Base-by-base conservation (phyloP, 305 asterid genomes). In the Solanum hybrid region DNA sequence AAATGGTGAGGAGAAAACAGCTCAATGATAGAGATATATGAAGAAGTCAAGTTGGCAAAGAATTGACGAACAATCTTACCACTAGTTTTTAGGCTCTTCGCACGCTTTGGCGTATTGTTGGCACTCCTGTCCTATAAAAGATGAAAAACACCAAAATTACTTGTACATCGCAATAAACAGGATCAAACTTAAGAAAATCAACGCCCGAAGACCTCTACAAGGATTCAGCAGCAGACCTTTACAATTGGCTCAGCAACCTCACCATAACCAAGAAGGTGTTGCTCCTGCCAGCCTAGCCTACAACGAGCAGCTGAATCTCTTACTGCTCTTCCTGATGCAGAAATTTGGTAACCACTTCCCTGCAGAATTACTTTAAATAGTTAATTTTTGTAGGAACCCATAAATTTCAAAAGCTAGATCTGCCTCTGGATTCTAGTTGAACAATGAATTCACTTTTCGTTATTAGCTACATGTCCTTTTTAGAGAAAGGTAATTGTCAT, bases 261-360 rank as follows among this genome's bases (percentile, higher is more conserved):
- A 86, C 95, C 95, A 89, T 88, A 42, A n/a, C 91, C 94, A 90
- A 89, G 90, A 88, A 90, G 96, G 76, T 95, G 94, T 86, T 95
- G 98, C 51, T 86, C 94, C 88, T 95, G 98, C 99, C 99, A 97
- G 37, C 98, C 98, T 93, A 94, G 99, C 98, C 94, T 95, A 80
- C 98, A 98, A 89, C 98, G 98, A 88, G 98, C 89, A 88, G 99
- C 98, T 89, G 97, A 91, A 92, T 95, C 99, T 93, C 99, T 93
- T 86, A 96, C 89, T 85, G 94, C 97, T 92, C 98, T 95, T 90
- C 96, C 97, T 22, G 97, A 91, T 91, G 95, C 96, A 34, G 97
- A 87, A 89, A 95, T 94, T 91, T 92, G 98, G 91, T 81, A 92
- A 38, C 96, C 96, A 92, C 92, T 95, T 87, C 95, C 98, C 99